Conservation (phyloP, 1,284 basidiomycete genomes). For the Trametes hirsuta region DNA sequence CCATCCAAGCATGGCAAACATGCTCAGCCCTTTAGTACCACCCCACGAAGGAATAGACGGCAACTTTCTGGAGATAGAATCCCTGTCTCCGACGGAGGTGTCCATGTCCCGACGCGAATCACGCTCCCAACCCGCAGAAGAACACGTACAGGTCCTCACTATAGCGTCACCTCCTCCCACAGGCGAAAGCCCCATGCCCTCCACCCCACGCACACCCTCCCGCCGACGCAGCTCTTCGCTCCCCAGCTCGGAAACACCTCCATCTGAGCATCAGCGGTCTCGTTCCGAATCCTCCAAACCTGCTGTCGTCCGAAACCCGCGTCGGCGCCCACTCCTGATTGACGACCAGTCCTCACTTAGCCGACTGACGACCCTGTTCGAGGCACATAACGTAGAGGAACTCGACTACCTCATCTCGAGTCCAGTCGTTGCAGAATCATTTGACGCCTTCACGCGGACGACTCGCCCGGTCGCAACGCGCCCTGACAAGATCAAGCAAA, state of each 20-base stretch:
- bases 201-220: constrained; percentile 22
- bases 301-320: constrained; percentile 31
- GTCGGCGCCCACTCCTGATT: constrained; percentile 41
- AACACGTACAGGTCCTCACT: constrained; percentile 11
- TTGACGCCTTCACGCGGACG: constrained; percentile 25
- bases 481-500: constrained; percentile 43
- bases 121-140: constrained; percentile 22
- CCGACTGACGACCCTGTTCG: constrained; percentile 45
- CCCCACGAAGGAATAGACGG: constrained; percentile 30
- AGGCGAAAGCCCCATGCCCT: constrained; percentile 15
- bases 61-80: constrained; percentile 17
- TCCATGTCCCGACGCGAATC: constrained; percentile 9
- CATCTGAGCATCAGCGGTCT: constrained; percentile 21
- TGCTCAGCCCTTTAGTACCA: constrained; percentile 28
- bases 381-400: constrained; percentile 41
- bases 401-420: constrained; percentile 38
- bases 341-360: constrained; percentile 45
- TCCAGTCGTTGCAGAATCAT: constrained; percentile 34
- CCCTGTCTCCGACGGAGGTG: constrained; percentile 19
- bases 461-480: constrained; percentile 21
- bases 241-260: constrained; percentile 13
- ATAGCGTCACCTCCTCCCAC: constrained; percentile 16
- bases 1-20: background rate
- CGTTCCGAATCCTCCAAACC: constrained; percentile 22
- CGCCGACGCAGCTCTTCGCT: constrained; percentile 23